Evolutionary conservation across 352 stramenopile genomes (phyloP), one percentile per base, ranked within the genome.

Genomic region (Pythium coloratum): DNA sequence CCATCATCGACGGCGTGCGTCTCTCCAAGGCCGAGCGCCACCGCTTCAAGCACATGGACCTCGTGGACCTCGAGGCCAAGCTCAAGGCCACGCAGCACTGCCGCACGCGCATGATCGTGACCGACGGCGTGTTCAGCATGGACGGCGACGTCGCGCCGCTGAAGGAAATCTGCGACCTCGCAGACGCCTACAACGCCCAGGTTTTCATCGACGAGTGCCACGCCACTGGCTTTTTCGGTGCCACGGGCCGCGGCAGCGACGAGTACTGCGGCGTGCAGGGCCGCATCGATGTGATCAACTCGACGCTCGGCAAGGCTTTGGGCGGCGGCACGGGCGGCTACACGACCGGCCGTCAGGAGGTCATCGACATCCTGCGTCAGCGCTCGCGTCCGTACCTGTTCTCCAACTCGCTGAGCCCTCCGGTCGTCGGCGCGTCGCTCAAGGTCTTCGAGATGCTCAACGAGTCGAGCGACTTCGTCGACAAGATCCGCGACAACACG

Each of bases 101-200:
- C 70, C 91, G 91, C 63, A 92, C 88, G 61, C 89, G 90, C 2
- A 76, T 98, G 28, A 96, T 98, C 62, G 92, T 91, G 10, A 98
- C 94, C 0, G 94, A 98, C 67, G 94, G 94, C 38, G 94, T 98
- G n/a, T 98, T 98, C 71, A 95, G 78, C 57, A 98, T 98, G 94
- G 94, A 98, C 70, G 94, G 94, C 7, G 93, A 98, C 63, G 92
- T 98, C 34, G 94, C 94, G 34, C 90, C 88, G 34, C 76, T 98
- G 38, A 64, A 92, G 62, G 86, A 95, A 36, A 98, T 98, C 61
- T 93, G 84, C 67, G 88, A 91, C 51, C 75, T 97, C 32, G 91
- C 94, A 0, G 86, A 97, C 26, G 88, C 95, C 67, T 98, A 98
- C 83, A 80, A 98, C 70, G 93, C 94, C 2, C 86, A 96, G 60